Conservation (phyloP, 345 rosid genomes). For the Moricandia arvensis region DNA sequence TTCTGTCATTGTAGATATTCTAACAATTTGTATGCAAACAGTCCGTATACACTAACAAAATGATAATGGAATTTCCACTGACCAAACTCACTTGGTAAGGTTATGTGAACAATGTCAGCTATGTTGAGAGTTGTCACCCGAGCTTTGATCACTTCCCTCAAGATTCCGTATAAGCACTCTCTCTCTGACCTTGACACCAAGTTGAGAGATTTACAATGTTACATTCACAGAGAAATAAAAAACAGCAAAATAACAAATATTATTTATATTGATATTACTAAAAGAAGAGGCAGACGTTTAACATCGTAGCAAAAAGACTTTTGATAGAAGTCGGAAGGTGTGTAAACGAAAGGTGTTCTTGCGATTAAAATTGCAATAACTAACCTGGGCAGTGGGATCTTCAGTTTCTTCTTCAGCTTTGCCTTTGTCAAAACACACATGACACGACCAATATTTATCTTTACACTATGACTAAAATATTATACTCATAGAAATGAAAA, state of each 20-base stretch:
- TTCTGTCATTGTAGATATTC: not conserved
- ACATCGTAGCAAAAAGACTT: not conserved
- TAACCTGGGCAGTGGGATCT: not conserved
- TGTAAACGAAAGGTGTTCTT: too few relatives aligned
- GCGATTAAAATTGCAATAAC: not conserved
- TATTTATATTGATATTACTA: not conserved
- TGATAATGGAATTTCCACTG: not conserved
- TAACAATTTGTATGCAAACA: not conserved
- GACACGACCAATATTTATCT: not conserved
- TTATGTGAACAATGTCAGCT: not conserved
- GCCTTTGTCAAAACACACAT: not conserved
- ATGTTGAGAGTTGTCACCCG: not conserved
- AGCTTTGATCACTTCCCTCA: not conserved
- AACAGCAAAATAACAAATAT: not conserved
- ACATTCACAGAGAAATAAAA: not conserved
- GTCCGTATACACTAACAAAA: not conserved
- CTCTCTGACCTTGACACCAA: not conserved
- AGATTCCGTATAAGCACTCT: not conserved
- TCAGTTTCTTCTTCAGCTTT: not conserved
- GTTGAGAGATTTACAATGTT: not conserved
- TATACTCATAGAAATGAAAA: not conserved
- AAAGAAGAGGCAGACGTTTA: not conserved
- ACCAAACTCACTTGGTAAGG: not conserved
- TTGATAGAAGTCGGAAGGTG: not conserved
- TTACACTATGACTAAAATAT: not conserved